Percentiles rank a stretch among this genome's conserved stretches.
Conservation (phyloP, 768 basidiomycete genomes). For the Termitomyces eurrhizus region DNA sequence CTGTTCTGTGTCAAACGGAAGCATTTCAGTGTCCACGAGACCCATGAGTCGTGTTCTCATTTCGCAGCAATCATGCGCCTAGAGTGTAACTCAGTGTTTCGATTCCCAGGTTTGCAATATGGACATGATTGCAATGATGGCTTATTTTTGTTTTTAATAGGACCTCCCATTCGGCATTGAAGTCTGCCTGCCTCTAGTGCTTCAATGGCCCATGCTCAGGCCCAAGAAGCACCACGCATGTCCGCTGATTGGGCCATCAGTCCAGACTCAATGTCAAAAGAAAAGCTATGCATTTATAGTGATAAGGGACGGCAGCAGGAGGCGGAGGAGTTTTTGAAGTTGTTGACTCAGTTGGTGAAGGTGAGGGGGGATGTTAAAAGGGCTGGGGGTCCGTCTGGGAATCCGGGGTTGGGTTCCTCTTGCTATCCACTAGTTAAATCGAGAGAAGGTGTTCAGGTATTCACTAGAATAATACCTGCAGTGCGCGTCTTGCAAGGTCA, state of each 20-base stretch:
- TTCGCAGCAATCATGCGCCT: too few species aligned
- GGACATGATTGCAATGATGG: too few species aligned
- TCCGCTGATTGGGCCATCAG: constrained; percentile 63
- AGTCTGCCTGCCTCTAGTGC: too few species aligned
- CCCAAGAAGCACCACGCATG: constrained; percentile 72
- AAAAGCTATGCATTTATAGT: constrained; percentile 41
- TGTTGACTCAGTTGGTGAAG: constrained; percentile 71
- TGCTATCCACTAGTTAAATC: constrained; percentile 34
- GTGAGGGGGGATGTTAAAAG: constrained; percentile 22
- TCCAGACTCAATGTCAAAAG: constrained; percentile 83
- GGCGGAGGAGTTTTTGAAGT: constrained; percentile 79
- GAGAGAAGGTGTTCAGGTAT: constrained; percentile 76
- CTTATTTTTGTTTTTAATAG: too few species aligned
- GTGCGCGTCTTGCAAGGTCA: constrained; percentile 72
- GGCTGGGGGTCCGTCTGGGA: constrained; percentile 26
- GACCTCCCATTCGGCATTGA: too few species aligned
- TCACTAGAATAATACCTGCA: constrained; percentile 84
- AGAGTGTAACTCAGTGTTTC: too few species aligned
- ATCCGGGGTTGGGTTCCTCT: not conserved
- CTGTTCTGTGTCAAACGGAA: too few species aligned
- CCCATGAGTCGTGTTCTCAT: too few species aligned
- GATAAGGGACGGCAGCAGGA: constrained; percentile 71
- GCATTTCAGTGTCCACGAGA: too few species aligned
- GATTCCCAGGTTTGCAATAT: too few species aligned
- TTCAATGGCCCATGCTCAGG: constrained; percentile 33